phyloP scores from a whole-genome alignment of 257 asterid species.

The Solanum paucissectum region DNA sequence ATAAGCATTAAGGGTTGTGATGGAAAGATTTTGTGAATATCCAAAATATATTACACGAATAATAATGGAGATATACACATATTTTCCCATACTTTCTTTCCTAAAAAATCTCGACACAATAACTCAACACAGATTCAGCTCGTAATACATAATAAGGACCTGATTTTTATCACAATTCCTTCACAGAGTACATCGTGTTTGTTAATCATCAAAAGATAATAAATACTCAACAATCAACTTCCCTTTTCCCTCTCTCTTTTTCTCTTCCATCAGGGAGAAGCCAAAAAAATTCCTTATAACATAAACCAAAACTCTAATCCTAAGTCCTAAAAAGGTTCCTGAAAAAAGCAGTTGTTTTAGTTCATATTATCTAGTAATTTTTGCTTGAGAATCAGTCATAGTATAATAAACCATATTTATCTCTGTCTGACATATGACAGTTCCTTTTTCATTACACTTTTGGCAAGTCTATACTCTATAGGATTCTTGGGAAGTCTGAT shows the following conservation, averaged over 20 bases:
- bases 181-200: not conserved
- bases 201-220: not conserved
- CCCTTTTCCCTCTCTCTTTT: not conserved
- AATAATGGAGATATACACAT: not conserved
- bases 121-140: not conserved
- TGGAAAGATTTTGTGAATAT: not conserved
- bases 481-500: not conserved
- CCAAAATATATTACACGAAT: not conserved
- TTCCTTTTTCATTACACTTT: not conserved
- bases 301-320: not conserved
- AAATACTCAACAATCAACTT: not conserved
- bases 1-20: not conserved
- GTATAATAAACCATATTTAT: not conserved
- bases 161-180: not conserved
- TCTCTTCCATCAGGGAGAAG: not conserved
- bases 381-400: not conserved
- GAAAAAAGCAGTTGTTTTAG: not conserved
- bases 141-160: not conserved
- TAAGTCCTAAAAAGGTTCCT: not conserved
- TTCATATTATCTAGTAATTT: not conserved
- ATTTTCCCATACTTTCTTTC: not conserved
- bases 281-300: not conserved
- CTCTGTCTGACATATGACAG: not conserved
- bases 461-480: not conserved
- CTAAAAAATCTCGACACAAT: not conserved